Percentiles rank a stretch among this genome's conserved stretches.
Evolutionary conservation across 345 rosid species (phyloP).

Genomic region (Citrus medica): DNA sequence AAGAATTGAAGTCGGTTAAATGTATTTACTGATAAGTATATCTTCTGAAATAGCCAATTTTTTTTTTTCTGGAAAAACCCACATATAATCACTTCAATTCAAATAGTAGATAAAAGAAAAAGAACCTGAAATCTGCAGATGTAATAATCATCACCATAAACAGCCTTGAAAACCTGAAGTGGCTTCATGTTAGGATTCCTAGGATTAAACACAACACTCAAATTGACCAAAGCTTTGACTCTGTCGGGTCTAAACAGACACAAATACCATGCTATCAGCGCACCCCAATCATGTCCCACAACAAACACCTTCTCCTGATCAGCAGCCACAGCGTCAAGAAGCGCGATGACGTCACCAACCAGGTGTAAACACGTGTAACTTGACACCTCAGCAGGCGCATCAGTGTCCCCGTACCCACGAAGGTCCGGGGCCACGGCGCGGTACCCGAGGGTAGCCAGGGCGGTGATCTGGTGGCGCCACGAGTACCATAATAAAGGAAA

Average conservation of each 20-base stretch:
- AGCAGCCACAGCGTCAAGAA: conserved; percentile 42
- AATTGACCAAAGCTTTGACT: conserved; percentile 58
- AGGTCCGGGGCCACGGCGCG: conserved; percentile 83
- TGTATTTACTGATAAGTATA: not conserved
- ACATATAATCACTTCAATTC: too few relatives aligned
- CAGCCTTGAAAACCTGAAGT: conserved; percentile 32
- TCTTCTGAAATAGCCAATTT: not conserved
- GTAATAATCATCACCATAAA: conserved; percentile 70
- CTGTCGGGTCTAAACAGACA: conserved; percentile 57
- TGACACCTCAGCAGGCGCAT: conserved; percentile 43
- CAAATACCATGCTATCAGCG: conserved; percentile 57
- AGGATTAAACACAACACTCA: conserved; percentile 46
- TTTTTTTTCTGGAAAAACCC: not conserved
- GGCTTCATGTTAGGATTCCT: conserved; percentile 59
- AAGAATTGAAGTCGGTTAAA: too few relatives aligned
- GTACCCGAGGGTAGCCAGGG: conserved; percentile 63
- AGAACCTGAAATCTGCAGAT: conserved; percentile 77
- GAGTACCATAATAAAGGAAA: conserved; percentile 88
- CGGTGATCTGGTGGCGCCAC: conserved; percentile 79
- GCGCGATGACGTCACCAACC: conserved; percentile 53
- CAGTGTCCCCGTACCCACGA: conserved; percentile 76
- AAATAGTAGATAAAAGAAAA: not conserved
- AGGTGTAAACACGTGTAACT: conserved; percentile 49
- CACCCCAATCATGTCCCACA: conserved; percentile 81
- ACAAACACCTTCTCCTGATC: conserved; percentile 45